A percentile compares a stretch with the other conserved stretches of the same genome.
These are phyloP conservation scores for Phytophthora foliorum DNA, from an alignment of 352 stramenopile species.

Conservation along the genomic window DNA sequence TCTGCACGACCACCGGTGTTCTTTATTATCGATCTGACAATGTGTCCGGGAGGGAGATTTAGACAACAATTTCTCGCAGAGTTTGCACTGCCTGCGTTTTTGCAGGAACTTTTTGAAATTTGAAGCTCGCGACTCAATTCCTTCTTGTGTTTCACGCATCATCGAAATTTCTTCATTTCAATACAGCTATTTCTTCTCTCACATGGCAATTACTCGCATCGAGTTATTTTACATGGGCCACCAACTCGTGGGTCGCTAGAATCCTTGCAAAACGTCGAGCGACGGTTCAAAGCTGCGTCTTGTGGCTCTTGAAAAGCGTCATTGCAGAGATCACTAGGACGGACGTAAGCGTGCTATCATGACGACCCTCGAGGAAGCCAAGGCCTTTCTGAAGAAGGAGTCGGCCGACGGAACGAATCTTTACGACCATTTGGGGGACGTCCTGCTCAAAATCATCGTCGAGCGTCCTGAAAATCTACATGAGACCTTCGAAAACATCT, in stretches of 20 bases:
- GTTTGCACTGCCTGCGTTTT: too few relatives aligned
- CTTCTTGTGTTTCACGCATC: constrained; percentile 41
- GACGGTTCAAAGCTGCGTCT: constrained; percentile 30
- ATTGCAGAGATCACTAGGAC: constrained; percentile 15
- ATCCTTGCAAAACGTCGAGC: constrained; percentile 28
- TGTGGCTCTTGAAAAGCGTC: constrained; percentile 6
- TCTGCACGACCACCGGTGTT: too few relatives aligned
- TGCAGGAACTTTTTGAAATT: too few relatives aligned
- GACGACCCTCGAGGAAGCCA: constrained; percentile 88
- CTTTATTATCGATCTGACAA: too few relatives aligned
- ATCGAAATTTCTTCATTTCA: constrained; percentile 37
- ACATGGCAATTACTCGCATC: too few relatives aligned
- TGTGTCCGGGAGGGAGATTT: too few relatives aligned
- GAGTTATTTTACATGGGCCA: too few relatives aligned
- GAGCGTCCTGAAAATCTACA: constrained; percentile 88
- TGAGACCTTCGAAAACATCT: constrained; percentile 91
- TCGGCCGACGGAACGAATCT: constrained; percentile 77
- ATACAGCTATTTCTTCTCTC: background rate
- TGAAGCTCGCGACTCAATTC: constrained; percentile 16
- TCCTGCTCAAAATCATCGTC: constrained; percentile 88
- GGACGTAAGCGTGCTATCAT: constrained; percentile 31
- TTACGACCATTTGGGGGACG: constrained; percentile 89
- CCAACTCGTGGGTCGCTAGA: constrained; percentile 16
- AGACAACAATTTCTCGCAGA: too few relatives aligned
- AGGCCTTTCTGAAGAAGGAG: constrained; percentile 91